Evolutionary conservation across 139 green algal species (phyloP).

Genomic region (Coelastrella sp.): DNA sequence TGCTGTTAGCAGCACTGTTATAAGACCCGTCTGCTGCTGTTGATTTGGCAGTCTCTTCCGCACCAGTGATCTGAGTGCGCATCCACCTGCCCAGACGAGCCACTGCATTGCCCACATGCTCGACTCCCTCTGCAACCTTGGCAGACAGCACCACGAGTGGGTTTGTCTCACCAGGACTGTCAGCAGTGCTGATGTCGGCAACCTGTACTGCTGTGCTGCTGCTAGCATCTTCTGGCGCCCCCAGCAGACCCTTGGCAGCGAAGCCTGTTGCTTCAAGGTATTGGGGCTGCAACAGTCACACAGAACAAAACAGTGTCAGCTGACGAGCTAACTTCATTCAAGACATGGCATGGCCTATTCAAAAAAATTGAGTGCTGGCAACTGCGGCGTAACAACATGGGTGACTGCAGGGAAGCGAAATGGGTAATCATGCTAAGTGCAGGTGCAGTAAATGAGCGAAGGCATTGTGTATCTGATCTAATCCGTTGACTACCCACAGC

Average conservation of each 20-base stretch:
- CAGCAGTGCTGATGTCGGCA: not conserved
- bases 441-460: too few species aligned
- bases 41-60: not conserved
- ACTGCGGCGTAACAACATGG: not conserved
- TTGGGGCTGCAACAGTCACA: slow-evolving; percentile 1
- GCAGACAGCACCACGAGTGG: not conserved
- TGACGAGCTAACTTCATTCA: not conserved
- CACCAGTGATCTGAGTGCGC: not conserved
- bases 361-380: too few species aligned
- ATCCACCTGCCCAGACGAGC: not conserved
- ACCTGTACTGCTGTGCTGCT: not conserved
- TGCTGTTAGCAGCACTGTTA: not conserved
- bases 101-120: slow-evolving; percentile 12
- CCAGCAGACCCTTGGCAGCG: slow-evolving; percentile 22
- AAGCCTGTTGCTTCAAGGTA: slow-evolving; percentile 24
- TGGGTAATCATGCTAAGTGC: not conserved
- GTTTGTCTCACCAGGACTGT: not conserved
- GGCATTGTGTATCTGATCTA: too few species aligned
- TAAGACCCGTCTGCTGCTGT: not conserved
- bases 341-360: too few species aligned
- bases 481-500: too few species aligned
- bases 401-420: not conserved
- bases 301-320: not conserved
- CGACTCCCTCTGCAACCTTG: slow-evolving; percentile 7
- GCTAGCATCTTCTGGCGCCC: not conserved